Evolutionary conservation across 2,329 filamentous ascomycete genomes (phyloP), one percentile per base, ranked within the genome.

Genomic region (Lasiodiplodia citricola): DNA sequence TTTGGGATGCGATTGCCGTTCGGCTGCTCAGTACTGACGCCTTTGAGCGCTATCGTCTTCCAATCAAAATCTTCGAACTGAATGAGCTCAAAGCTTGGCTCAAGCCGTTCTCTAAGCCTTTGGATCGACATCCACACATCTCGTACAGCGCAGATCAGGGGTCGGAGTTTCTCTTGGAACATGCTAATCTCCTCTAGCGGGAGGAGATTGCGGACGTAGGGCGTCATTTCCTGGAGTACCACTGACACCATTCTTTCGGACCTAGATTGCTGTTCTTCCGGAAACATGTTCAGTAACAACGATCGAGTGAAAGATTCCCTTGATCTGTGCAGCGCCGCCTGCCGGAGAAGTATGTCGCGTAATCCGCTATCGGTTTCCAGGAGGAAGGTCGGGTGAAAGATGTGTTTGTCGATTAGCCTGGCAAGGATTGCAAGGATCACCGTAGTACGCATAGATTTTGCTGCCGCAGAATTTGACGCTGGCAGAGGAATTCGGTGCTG

Each of bases 321-420:
- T 14, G 5, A 6, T 21, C 23, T 51, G 13, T 64, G 8, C 4
- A 25, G 21, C 5, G 10, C 25, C 4, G 58, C 58, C 11, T 50
- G 41, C 35, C 38, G 38, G 16, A 35, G 38, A 51, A 51, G 25
- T n/a, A 64, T 16, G 35, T 69, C 67, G 51, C 68, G 69, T 16
- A 71, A 23, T 31, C 69, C 67, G 56, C 60, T 68, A 10, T 68
- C 41, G 54, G 70, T 69, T 18, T 66, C 37, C 18, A 73, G 28
- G 72, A 80, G 54, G 63, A 79, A 79, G 1, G 70, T 75, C 7
- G 77, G 77, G 41, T 79, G 76, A 68, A 81, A 80, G 35, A 80
- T 73, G 38, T 76, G 66, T 28, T 73, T 66, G 47, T 71, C 65
- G 2, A 80, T 69, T 38, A 78, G 71, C 10, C 70, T 65, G 0